phyloP scores from a whole-genome alignment of 2,329 filamentous ascomycete species.

The Stagonosporopsis tanaceti region DNA sequence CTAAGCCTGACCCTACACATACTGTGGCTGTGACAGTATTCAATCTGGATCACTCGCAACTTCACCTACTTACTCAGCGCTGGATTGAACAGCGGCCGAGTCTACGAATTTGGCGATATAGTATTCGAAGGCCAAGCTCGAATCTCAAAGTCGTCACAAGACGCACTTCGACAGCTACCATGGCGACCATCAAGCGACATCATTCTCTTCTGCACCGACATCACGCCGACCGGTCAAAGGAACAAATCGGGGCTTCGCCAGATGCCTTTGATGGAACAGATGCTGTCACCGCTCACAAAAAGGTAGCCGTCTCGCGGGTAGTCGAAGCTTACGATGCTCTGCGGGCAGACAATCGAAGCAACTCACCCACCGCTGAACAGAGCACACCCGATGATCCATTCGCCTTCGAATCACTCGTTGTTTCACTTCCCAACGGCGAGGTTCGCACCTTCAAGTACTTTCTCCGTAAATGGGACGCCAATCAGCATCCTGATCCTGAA shows the following conservation, averaged over 20 bases:
- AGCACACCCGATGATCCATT: conserved; percentile 23
- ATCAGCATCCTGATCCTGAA: conserved; percentile 22
- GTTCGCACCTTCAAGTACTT: conserved; percentile 34
- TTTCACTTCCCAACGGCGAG: conserved; percentile 29
- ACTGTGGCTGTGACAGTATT: conserved; percentile 14
- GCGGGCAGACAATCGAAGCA: conserved; percentile 13
- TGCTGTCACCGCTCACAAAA: conserved; percentile 15
- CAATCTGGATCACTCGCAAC: conserved; percentile 22
- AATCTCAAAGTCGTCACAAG: conserved; percentile 10
- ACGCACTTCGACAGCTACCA: conserved; percentile 14
- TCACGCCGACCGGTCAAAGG: conserved; percentile 15
- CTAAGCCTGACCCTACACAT: conserved; percentile 10
- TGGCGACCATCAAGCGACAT: conserved; percentile 20
- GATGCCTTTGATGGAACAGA: conserved; percentile 18
- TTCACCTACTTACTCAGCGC: conserved; percentile 19
- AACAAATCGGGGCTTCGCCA: not conserved
- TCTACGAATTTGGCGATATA: conserved; percentile 21
- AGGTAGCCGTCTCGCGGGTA: conserved; percentile 18
- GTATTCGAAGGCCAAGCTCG: conserved; percentile 13
- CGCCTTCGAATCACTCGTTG: conserved; percentile 22
- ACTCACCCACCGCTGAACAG: conserved; percentile 13
- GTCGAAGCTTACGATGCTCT: conserved; percentile 22
- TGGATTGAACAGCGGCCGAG: conserved; percentile 21
- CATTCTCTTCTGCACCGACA: conserved; percentile 19
- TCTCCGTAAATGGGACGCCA: conserved; percentile 30